Base-by-base conservation (phyloP, 768 basidiomycete species). In the Kwoniella dendrophila region DNA sequence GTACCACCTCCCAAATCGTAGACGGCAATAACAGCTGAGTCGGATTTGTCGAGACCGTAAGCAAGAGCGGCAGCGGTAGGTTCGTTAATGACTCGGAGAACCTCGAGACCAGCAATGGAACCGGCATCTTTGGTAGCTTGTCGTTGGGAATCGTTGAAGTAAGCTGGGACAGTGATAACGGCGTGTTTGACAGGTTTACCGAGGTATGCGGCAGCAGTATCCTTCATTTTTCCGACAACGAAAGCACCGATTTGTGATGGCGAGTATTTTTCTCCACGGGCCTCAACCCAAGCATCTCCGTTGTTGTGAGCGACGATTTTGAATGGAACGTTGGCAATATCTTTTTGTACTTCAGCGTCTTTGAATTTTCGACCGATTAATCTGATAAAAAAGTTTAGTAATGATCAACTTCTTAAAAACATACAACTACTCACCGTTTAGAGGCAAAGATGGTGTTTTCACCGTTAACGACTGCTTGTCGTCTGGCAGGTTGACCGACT, bases 81-180 rank as follows among this genome's bases (percentile, higher is more conserved):
- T 80, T 98, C 96, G 79, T 98, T 97, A 82, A 99, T 97, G 62
- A 98, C 94, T 72, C 95, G 92, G 48, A 97, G 88, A 45, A 98
- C 96, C 20, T 98, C 92, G 18, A 98, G 86, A 75, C 96, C 96
- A 20, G 96, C 94, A 70, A 98, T 97, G 78, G 92, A 88, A 75
- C 96, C 96, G 55, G 96, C 93, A 64, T 97, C 88, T 82, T 97
- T 96, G 43, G 96, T 99, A 3, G 96, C 96, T 83, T 98, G 95
- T 63, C 96, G 88, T 81, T 99, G 96, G 20, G 96, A 94, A 77
- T 99, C 96, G 79, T 99, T 99, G 86, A 98, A 99, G 83, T 97
- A 97, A 0, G 95, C 94, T 0, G 95, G 96, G 30, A 97, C 95
- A 14, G 94, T 97, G 73, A 98, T 83, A 72, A 98, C 94, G 75